Evolutionary conservation across 176 grass and related monocot species (phyloP).

Genomic region (Lolium multiflorum): DNA sequence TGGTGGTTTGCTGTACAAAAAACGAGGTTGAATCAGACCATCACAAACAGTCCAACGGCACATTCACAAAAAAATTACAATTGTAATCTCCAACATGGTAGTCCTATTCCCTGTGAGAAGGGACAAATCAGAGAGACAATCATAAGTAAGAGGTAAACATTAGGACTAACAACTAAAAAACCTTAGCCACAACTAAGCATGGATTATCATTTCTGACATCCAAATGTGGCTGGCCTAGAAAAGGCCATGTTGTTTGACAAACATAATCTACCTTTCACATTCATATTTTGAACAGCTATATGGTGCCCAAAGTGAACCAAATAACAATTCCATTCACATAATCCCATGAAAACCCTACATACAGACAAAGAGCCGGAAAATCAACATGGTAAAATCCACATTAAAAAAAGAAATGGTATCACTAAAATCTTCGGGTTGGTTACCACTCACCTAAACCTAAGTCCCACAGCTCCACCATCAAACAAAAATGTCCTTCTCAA

Average conservation of each 20-base stretch:
- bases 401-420: constrained; percentile 5
- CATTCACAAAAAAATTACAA: neutral
- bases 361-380: neutral
- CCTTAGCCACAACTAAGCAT: constrained; percentile 12
- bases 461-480: neutral
- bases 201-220: constrained; percentile 19
- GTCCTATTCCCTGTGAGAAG: constrained; percentile 28
- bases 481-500: constrained; percentile 7
- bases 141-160: constrained; percentile 34
- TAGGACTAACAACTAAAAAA: constrained; percentile 21
- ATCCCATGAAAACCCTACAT: neutral
- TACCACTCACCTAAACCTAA: constrained; percentile 30
- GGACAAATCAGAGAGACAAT: neutral
- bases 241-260: constrained; percentile 13
- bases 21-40: neutral
- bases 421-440: neutral
- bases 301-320: constrained; percentile 23
- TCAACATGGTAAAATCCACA: constrained; percentile 14
- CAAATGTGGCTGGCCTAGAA: constrained; percentile 4
- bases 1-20: constrained; percentile 4
- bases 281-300: neutral
- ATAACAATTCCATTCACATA: neutral
- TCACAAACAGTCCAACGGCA: neutral
- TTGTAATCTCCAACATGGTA: neutral
- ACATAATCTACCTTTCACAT: constrained; percentile 24